Evolutionary conservation across 768 basidiomycete species (phyloP).

Genomic region (Trametes cinnabarina): DNA sequence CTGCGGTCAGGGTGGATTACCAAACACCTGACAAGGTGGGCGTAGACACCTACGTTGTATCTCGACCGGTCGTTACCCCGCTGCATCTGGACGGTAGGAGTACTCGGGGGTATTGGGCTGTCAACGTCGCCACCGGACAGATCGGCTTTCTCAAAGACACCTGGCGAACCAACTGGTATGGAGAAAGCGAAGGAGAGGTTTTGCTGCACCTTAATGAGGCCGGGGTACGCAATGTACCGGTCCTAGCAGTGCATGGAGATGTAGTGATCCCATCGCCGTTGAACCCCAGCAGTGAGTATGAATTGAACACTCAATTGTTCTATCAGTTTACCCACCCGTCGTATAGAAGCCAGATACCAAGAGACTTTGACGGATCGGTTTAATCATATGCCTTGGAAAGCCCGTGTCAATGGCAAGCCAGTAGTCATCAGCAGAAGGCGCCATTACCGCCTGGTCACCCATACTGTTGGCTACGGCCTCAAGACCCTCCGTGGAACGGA

Average conservation of each 20-base stretch:
- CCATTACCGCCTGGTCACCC: background rate
- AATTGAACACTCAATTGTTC: too few relatives aligned
- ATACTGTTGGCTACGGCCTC: background rate
- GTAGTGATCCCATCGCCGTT: background rate
- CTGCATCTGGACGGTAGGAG: background rate
- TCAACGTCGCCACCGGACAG: background rate
- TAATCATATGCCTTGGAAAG: background rate
- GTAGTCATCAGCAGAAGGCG: background rate
- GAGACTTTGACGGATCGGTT: background rate
- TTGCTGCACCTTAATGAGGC: background rate
- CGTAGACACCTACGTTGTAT: background rate
- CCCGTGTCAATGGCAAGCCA: background rate
- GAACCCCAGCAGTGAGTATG: too few relatives aligned
- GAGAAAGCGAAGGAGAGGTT: background rate
- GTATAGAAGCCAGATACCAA: background rate
- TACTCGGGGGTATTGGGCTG: slow-evolving; percentile 14
- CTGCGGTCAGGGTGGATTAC: background rate
- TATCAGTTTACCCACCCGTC: too few relatives aligned
- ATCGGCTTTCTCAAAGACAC: slow-evolving; percentile 13
- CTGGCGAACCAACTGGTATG: background rate
- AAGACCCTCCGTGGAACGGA: background rate
- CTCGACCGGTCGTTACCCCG: slow-evolving; percentile 4
- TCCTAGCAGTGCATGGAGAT: slow-evolving; percentile 1
- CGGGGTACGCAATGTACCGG: slow-evolving; percentile 1
- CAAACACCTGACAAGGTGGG: background rate